Conservation (phyloP, 192 early-diverging fungal genomes). For the Mortierella claussenii region DNA sequence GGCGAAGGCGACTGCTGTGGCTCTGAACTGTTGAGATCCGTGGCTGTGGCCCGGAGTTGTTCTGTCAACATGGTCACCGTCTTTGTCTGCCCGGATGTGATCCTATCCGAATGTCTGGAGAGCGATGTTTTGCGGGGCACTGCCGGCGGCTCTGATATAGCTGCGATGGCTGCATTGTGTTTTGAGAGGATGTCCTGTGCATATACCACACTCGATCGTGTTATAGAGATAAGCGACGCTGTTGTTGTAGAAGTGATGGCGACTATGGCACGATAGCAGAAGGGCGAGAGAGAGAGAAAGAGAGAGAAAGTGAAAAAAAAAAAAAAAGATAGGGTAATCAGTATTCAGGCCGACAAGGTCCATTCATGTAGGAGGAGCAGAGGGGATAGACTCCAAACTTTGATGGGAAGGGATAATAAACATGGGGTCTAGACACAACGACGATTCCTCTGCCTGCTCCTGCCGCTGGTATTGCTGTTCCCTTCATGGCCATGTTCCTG, state of each 20-base stretch:
- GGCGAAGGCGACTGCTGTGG: slow-evolving; percentile 23
- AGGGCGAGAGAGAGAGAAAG: background rate
- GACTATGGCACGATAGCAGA: slow-evolving; percentile 24
- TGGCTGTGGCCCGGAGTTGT: slow-evolving; percentile 27
- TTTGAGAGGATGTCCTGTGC: slow-evolving; percentile 61
- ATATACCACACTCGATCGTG: slow-evolving; percentile 55
- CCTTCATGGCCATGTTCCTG: no score
- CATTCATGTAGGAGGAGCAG: background rate
- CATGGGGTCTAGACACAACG: slow-evolving; percentile 7
- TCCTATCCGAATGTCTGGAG: slow-evolving; percentile 45
- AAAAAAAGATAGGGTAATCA: slow-evolving; percentile 18
- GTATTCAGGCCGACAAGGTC: background rate
- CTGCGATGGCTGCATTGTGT: slow-evolving; percentile 40
- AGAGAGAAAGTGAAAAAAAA: slow-evolving; percentile 2
- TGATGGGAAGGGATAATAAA: no score
- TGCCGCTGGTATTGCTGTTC: no score
- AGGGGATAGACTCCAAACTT: background rate
- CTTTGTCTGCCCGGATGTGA: slow-evolving; percentile 37
- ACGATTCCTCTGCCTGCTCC: no score
- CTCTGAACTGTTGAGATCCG: slow-evolving; percentile 22
- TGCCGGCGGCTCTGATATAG: slow-evolving; percentile 38
- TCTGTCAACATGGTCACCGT: slow-evolving; percentile 51
- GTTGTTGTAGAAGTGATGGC: slow-evolving; percentile 53
- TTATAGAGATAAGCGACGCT: slow-evolving; percentile 51
- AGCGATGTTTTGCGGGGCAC: slow-evolving; percentile 45